Evolutionary conservation across 768 basidiomycete species (phyloP).

Genomic region (Hortiboletus campestris): DNA sequence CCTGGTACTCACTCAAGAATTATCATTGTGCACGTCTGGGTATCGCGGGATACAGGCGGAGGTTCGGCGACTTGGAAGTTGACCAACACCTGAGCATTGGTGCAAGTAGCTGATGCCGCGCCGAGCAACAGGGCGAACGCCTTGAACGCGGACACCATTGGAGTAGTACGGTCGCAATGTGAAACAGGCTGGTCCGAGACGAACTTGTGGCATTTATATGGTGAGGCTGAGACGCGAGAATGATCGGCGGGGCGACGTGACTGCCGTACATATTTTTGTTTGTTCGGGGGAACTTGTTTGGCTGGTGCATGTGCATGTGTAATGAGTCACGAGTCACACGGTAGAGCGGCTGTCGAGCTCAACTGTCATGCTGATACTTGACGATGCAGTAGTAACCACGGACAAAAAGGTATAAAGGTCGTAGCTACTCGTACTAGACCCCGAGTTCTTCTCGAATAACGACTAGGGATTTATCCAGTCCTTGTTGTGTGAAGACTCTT

Average conservation of each 20-base stretch:
- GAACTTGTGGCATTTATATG: constrained; percentile 7
- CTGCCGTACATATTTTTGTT: constrained; percentile 2
- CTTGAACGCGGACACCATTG: constrained; percentile 23
- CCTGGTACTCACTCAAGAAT: constrained; percentile 53
- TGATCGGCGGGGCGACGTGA: too few species aligned
- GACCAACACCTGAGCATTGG: constrained; percentile 35
- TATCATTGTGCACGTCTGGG: constrained; percentile 61
- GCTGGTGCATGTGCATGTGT: too few species aligned
- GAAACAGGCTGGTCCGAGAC: neutral
- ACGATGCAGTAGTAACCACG: too few species aligned
- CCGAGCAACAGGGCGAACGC: constrained; percentile 13
- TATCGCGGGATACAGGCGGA: constrained; percentile 59
- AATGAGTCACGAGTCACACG: too few species aligned
- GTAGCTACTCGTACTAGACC: too few species aligned
- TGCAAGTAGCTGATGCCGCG: constrained; percentile 6
- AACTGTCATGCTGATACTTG: too few species aligned
- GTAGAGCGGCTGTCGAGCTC: too few species aligned
- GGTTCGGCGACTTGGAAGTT: constrained; percentile 76
- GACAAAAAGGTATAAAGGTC: too few species aligned
- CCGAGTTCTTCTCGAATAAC: too few species aligned
- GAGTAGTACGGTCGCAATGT: constrained; percentile 1
- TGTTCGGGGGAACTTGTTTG: neutral
- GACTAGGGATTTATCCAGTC: too few species aligned
- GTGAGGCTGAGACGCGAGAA: neutral
- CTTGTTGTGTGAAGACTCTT: too few species aligned